Percentiles rank a stretch among this genome's conserved stretches.
phyloP scores from a whole-genome alignment of 805 yeast species.

The Saturnispora serradocipensis region DNA sequence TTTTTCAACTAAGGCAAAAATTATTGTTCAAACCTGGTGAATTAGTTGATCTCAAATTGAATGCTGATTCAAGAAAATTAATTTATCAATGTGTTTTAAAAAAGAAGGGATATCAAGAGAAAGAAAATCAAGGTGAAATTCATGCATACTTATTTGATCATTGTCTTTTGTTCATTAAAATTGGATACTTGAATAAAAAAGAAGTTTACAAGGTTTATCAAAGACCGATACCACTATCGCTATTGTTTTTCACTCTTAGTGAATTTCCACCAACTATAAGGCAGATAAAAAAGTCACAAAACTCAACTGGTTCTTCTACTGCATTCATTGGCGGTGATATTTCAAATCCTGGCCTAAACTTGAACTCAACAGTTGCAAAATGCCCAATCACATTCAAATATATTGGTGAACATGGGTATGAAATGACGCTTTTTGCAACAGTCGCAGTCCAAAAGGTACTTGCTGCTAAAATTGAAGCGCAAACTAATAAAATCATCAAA shows the following conservation, averaged over 20 bases:
- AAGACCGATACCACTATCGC: constrained; percentile 75
- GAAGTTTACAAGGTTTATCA: constrained; percentile 89
- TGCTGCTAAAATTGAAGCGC: constrained; percentile 68
- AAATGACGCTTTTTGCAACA: constrained; percentile 43
- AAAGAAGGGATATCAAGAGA: constrained; percentile 61
- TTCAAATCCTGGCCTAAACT: constrained; percentile 10
- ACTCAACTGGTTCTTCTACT: constrained; percentile 27
- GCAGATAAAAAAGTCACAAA: constrained; percentile 33
- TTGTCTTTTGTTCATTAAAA: constrained; percentile 74
- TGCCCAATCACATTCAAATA: constrained; percentile 44
- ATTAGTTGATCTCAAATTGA: constrained; percentile 73
- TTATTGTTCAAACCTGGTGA: constrained; percentile 76
- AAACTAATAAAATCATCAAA: constrained; percentile 63
- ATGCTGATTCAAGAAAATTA: constrained; percentile 72
- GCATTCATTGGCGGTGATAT: constrained; percentile 21
- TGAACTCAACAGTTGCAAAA: constrained; percentile 25
- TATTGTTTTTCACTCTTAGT: constrained; percentile 63
- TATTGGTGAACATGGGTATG: constrained; percentile 46
- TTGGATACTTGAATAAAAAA: constrained; percentile 78
- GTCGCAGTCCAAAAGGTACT: constrained; percentile 69
- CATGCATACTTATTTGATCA: constrained; percentile 86
- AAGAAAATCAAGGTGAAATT: constrained; percentile 65
- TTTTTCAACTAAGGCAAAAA: constrained; percentile 78
- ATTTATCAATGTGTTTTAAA: constrained; percentile 70
- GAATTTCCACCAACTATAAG: constrained; percentile 68